A percentile compares a stretch with the other conserved stretches of the same genome.
Conservation (phyloP, 768 basidiomycete genomes). For the Serendipita sp. region DNA sequence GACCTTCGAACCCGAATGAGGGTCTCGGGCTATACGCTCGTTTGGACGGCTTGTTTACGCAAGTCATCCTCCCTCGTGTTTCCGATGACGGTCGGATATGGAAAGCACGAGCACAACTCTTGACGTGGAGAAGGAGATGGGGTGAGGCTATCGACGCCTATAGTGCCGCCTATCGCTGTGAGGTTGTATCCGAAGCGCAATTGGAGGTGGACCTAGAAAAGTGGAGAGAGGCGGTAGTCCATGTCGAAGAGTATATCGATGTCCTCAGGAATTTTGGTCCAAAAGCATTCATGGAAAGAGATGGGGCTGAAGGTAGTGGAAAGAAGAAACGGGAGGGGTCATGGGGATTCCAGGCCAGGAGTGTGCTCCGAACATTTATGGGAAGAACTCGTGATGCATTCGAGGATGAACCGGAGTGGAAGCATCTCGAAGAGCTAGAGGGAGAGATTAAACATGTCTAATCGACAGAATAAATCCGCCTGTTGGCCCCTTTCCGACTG, state of each 20-base stretch:
- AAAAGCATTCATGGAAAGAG: slow-evolving; percentile 24
- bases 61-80: slow-evolving; percentile 65
- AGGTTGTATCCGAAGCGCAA: slow-evolving; percentile 66
- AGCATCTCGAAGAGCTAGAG: slow-evolving; percentile 43
- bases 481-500: too few relatives aligned
- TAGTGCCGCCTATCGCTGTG: slow-evolving; percentile 31
- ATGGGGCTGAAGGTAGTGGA: slow-evolving; percentile 9
- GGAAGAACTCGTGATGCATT: slow-evolving; percentile 69
- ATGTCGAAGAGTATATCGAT: slow-evolving; percentile 75
- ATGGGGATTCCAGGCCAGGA: slow-evolving; percentile 79
- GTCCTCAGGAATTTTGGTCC: slow-evolving; percentile 74
- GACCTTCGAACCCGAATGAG: slow-evolving; percentile 36
- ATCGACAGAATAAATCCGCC: too few relatives aligned
- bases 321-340: slow-evolving; percentile 28
- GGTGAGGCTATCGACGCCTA: not conserved
- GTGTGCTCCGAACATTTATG: slow-evolving; percentile 77
- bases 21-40: slow-evolving; percentile 50
- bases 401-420: slow-evolving; percentile 80
- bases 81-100: slow-evolving; percentile 56
- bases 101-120: slow-evolving; percentile 24
- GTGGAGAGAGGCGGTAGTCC: slow-evolving; percentile 62
- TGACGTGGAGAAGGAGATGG: slow-evolving; percentile 1
- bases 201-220: slow-evolving; percentile 54
- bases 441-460: slow-evolving; percentile 39
- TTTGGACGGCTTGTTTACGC: slow-evolving; percentile 59